phyloP scores from a whole-genome alignment of 257 asterid species.

The Salvia rosmarinus region DNA sequence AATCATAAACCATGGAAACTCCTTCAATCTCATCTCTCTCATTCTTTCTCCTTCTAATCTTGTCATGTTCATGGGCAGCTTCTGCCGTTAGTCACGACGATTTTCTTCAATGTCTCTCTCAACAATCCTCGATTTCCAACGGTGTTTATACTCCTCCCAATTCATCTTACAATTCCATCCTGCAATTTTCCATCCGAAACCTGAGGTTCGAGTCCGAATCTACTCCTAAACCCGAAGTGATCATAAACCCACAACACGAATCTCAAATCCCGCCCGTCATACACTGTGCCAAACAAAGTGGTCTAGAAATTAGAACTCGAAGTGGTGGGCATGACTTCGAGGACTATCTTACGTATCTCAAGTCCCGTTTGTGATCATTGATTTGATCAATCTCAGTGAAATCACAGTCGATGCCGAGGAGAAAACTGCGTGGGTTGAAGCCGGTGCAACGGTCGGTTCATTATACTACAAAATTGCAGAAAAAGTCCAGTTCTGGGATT shows the following conservation, averaged over 20 bases:
- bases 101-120: conserved; percentile 18
- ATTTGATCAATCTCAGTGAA: conserved; percentile 21
- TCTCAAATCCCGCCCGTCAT: conserved; percentile 27
- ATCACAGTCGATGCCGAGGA: background rate
- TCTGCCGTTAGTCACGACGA: background rate
- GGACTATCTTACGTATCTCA: conserved; percentile 22
- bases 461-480: conserved; percentile 12
- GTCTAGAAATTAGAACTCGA: conserved; percentile 27
- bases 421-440: conserved; percentile 27
- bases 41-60: background rate
- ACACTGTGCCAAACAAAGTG: conserved; percentile 15
- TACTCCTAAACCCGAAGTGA: conserved; percentile 7
- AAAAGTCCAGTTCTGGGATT: conserved; percentile 12
- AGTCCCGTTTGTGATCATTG: conserved; percentile 32
- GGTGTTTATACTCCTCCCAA: conserved; percentile 14
- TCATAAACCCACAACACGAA: conserved; percentile 9
- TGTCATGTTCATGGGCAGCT: background rate
- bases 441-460: conserved; percentile 25
- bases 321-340: conserved; percentile 36
- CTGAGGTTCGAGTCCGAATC: background rate
- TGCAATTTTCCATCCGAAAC: background rate
- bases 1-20: background rate
- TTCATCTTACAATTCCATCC: conserved; percentile 14
- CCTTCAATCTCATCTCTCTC: background rate
- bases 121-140: background rate